These are phyloP conservation scores for Talaromyces nanjingensis DNA, from an alignment of 495 filamentous ascomycete genomes.

Conservation along the genomic window DNA sequence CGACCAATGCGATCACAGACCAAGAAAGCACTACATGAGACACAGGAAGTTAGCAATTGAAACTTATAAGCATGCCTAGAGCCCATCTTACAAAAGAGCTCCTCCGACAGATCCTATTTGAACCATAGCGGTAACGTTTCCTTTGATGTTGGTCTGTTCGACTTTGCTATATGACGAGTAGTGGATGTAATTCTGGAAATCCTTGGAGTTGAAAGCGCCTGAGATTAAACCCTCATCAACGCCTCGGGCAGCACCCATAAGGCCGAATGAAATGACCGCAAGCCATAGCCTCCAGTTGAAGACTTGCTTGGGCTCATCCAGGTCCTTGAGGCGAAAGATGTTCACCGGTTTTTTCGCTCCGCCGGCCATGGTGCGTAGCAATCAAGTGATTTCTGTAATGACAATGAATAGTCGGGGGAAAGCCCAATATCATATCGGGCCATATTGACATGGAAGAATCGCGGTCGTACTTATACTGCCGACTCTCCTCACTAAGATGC, in stretches of 20 bases:
- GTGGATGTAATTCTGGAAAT: conserved; percentile 53
- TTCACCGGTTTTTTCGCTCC: conserved; percentile 61
- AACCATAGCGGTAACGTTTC: conserved; percentile 66
- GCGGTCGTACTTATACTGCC: not conserved
- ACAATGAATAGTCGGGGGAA: not conserved
- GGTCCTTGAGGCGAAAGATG: conserved; percentile 52
- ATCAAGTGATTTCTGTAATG: not conserved
- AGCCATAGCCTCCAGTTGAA: conserved; percentile 64
- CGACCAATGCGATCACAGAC: conserved; percentile 63
- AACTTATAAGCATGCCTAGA: not conserved
- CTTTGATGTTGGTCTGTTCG: conserved; percentile 54
- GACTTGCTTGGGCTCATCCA: conserved; percentile 47
- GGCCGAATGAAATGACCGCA: conserved; percentile 58
- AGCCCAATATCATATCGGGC: not conserved
- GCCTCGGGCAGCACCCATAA: conserved; percentile 58
- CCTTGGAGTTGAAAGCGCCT: conserved; percentile 54
- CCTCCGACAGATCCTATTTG: conserved; percentile 62
- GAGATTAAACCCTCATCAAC: conserved; percentile 70
- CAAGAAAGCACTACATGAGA: conserved; percentile 45
- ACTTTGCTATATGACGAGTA: conserved; percentile 47
- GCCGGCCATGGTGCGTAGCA: conserved; percentile 43
- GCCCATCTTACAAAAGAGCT: conserved; percentile 45
- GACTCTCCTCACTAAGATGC: not conserved
- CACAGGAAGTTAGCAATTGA: not conserved
- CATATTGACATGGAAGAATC: not conserved